phyloP scores from a whole-genome alignment of 2,329 filamentous ascomycete genomes.

The Tolypocladium guangdongense region DNA sequence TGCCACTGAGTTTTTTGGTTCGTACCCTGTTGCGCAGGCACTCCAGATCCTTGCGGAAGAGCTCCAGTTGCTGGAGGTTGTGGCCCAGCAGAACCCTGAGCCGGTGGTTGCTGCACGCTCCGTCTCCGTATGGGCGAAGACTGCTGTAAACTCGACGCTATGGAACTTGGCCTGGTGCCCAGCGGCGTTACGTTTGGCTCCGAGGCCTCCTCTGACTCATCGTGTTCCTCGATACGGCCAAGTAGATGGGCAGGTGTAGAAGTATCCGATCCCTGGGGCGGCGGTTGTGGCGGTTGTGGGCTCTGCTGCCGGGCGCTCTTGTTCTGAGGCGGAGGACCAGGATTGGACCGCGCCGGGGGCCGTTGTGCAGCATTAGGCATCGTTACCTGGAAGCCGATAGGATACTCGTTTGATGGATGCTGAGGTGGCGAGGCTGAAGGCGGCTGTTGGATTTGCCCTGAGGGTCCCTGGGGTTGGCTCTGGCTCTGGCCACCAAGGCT shows the following conservation, averaged over 20 bases:
- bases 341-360: background rate
- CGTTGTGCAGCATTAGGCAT: background rate
- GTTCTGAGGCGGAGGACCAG: background rate
- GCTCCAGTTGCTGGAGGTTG: background rate
- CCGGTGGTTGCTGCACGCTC: background rate
- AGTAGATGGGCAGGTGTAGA: slow-evolving; percentile 4
- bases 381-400: slow-evolving; percentile 1
- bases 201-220: slow-evolving; percentile 3
- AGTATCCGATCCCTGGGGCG: background rate
- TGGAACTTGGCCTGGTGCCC: background rate
- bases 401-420: slow-evolving; percentile 1
- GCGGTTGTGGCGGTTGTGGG: background rate
- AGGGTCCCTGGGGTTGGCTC: background rate
- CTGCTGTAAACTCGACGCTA: slow-evolving; percentile 1
- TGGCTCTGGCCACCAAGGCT: background rate
- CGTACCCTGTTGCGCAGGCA: background rate
- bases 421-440: background rate
- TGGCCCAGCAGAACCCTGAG: background rate
- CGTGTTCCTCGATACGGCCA: slow-evolving; percentile 8
- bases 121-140: background rate
- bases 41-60: background rate
- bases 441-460: background rate
- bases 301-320: background rate
- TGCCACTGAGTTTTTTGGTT: background rate
- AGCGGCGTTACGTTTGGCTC: background rate